Base-by-base conservation (phyloP, 768 basidiomycete genomes). In the Leccinum subtestaceum region DNA sequence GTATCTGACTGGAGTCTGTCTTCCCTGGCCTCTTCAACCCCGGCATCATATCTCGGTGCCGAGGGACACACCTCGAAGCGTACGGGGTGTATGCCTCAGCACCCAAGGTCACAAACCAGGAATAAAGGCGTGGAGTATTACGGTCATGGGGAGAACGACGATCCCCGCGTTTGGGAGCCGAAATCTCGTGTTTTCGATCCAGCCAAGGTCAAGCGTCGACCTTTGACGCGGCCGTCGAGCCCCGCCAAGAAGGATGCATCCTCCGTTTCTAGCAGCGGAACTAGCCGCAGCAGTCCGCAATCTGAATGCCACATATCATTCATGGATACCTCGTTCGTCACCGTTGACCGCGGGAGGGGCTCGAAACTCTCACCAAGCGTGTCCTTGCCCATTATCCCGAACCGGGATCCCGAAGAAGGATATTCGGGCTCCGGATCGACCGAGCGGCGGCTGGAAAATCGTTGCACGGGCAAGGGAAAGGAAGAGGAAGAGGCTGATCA, bases 121-220 rank as follows among this genome's bases (percentile, higher is more conserved):
- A 51, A 23, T 13, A 53, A 2, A 40, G 71, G 71, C 10, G 65
- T 72, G 32, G 31, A 36, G 27, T 72, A 70, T 54, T 62, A 46
- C 12, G 58, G 54, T 27, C 62, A 58, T 19, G 34, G 25, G 32
- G 29, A 58, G 55, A 47, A 47, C 4, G 52, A 62, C 38, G 72
- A 72, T 53, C 38, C 72, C 51, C 71, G 71, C 9, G 13, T 72
- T 17, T 74, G 72, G 71, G 54, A 61, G 43, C 71, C 72, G 6
- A 54, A 55, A 48, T 31, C 63, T 21, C 72, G 63, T 9, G 13
- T 55, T 31, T 74, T 70, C 46, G 60, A 74, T 53, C 66, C 70
- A 13, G 61, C 57, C 58, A 70, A 65, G 49, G 54, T 74, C 47
- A 72, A 72, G 50, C 46, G 58, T 43, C 52, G 62, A 53, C 63